Base-by-base conservation (phyloP, 2,329 filamentous ascomycete genomes). In the Aspergillus caelatus region DNA sequence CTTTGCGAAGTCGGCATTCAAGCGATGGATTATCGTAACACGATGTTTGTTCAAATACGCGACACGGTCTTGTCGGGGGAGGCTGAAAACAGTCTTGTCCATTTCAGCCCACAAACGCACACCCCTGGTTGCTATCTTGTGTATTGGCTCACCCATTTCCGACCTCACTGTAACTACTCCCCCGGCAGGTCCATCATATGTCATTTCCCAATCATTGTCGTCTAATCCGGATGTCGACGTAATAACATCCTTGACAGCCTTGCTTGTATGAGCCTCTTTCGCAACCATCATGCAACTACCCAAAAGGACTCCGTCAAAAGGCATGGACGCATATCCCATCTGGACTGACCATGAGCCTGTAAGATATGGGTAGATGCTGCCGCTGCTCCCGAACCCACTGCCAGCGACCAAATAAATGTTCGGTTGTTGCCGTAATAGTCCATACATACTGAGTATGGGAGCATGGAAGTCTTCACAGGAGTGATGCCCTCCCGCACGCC, bases 401-500 rank as follows among this genome's bases (percentile, higher is more conserved):
- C 94, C 94, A 57, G 93, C 94, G 64, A 97, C 88, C 12, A 97
- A 84, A 64, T 96, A 90, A 66, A 97, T 89, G 81, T 97, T 97
- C 68, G 89, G 84, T 67, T 90, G 90, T 58, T 78, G 73, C 26
- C 80, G 75, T 67, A 97, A 93, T 60, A 92, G 88, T 65, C 88
- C 87, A 76, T 97, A 97, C 89, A 94, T 94, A 71, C 92, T 89
- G 9, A 97, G 83, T 52, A 97, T 90, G 6, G 94, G 94, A 74
- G 94, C 89, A 78, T 97, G 94, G 85, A 97, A 97, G 78, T 97
- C 94, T 77, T 97, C 94, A 67, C 90, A 96, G 0, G 93, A 97
- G 82, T 97, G 94, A 78, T 97, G 94, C 62, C 94, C 94, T 82
- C 94, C 94, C 69, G 93, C 94, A 79, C 94, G 91, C 46, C 94